These are phyloP conservation scores for Talaromyces liani DNA, from an alignment of 495 filamentous ascomycete species.

Conservation along the genomic window DNA sequence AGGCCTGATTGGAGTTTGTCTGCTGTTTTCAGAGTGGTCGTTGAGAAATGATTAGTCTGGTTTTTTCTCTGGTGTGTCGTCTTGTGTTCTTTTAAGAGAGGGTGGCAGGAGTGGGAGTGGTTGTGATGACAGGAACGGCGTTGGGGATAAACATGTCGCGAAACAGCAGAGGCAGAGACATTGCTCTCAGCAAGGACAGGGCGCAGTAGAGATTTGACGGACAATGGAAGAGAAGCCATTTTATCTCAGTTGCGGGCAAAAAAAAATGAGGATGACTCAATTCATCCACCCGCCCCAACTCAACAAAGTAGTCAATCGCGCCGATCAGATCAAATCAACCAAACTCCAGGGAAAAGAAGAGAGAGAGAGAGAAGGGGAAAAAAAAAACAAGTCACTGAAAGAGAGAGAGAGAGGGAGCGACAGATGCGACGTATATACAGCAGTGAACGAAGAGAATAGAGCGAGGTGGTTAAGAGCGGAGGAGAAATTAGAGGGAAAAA, in stretches of 20 bases:
- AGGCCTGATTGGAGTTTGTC: conserved; percentile 64
- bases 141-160: neutral
- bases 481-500: neutral
- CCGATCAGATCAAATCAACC: neutral
- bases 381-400: neutral
- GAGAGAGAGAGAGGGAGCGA: no score
- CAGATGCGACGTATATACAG: neutral
- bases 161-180: neutral
- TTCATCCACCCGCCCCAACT: neutral
- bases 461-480: neutral
- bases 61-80: neutral
- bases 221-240: neutral
- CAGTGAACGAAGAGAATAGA: neutral
- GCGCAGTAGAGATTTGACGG: neutral
- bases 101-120: neutral
- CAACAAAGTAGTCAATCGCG: neutral
- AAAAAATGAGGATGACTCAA: neutral
- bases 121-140: neutral
- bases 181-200: neutral
- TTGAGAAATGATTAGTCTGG: neutral
- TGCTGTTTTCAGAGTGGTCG: neutral
- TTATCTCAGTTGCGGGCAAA: neutral
- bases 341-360: neutral
- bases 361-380: neutral
- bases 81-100: neutral